phyloP scores from a whole-genome alignment of 2,329 filamentous ascomycete genomes.

The Talaromyces piceae region DNA sequence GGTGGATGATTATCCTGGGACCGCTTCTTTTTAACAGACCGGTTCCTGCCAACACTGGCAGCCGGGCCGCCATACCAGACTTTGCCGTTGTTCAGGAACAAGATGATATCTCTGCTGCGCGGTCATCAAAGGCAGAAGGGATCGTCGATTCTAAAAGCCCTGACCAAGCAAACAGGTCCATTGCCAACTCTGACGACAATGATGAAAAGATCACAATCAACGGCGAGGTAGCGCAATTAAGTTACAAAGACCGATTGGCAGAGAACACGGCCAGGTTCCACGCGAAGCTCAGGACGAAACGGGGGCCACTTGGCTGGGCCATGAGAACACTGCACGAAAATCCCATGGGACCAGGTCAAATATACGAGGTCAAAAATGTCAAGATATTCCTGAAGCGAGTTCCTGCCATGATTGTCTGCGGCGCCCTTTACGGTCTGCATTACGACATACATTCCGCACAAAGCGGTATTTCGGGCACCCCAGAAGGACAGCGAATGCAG shows the following conservation, averaged over 20 bases:
- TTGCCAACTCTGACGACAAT: constrained; percentile 11
- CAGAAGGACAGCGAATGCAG: constrained; percentile 49
- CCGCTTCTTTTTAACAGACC: constrained; percentile 59
- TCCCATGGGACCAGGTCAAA: constrained; percentile 61
- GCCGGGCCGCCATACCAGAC: constrained; percentile 57
- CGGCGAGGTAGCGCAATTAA: constrained; percentile 45
- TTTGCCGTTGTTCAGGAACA: constrained; percentile 69
- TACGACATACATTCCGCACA: constrained; percentile 78
- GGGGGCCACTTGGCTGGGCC: constrained; percentile 71
- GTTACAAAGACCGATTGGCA: constrained; percentile 56
- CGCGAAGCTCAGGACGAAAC: constrained; percentile 54
- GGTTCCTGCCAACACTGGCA: constrained; percentile 44
- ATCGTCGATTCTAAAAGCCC: neutral
- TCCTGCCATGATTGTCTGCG: constrained; percentile 59
- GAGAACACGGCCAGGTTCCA: constrained; percentile 53
- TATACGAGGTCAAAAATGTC: constrained; percentile 69
- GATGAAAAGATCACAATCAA: constrained; percentile 35
- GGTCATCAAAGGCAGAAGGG: neutral
- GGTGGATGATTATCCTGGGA: constrained; percentile 56
- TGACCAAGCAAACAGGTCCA: neutral
- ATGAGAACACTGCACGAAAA: constrained; percentile 71
- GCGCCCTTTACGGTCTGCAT: constrained; percentile 63
- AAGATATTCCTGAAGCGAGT: constrained; percentile 56
- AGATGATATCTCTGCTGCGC: constrained; percentile 33
- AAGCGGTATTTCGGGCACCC: constrained; percentile 61